Evolutionary conservation across 805 yeast species (phyloP).

Genomic region (Brettanomyces custersianus): DNA sequence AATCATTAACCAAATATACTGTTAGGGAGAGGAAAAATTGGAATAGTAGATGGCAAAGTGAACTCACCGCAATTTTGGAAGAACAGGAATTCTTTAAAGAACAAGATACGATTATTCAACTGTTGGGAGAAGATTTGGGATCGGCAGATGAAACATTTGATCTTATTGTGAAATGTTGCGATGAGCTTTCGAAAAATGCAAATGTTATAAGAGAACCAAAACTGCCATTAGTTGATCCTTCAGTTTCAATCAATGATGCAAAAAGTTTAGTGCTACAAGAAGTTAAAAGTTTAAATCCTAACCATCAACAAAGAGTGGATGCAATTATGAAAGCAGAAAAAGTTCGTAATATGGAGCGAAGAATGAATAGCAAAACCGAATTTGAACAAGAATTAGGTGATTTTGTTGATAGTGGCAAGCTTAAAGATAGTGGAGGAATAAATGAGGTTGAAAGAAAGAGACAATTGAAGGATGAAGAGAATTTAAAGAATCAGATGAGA

Average conservation of each 20-base stretch:
- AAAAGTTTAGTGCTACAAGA: constrained; percentile 76
- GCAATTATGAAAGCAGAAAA: constrained; percentile 87
- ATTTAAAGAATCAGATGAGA: constrained; percentile 45
- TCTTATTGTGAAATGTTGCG: constrained; percentile 71
- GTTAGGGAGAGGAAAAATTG: constrained; percentile 69
- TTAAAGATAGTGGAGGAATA: constrained; percentile 81
- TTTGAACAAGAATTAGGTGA: constrained; percentile 81
- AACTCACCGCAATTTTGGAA: constrained; percentile 81
- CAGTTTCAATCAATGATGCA: constrained; percentile 45
- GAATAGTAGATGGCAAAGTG: constrained; percentile 89
- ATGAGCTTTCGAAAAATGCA: constrained; percentile 62
- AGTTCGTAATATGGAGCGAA: constrained; percentile 62
- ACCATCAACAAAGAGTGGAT: constrained; percentile 76
- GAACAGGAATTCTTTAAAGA: constrained; percentile 88
- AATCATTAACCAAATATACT: constrained; percentile 51
- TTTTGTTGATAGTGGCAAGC: constrained; percentile 69
- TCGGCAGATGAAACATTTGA: constrained; percentile 76
- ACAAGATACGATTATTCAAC: constrained; percentile 78
- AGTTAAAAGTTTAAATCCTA: constrained; percentile 70
- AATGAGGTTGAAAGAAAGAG: constrained; percentile 75
- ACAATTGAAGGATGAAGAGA: constrained; percentile 59
- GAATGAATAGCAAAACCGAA: constrained; percentile 44
- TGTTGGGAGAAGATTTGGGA: constrained; percentile 70
- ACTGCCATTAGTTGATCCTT: constrained; percentile 40
- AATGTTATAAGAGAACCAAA: constrained; percentile 28